These are phyloP conservation scores for Pestalotiopsis sp. DNA, from an alignment of 2,329 filamentous ascomycete species.

Conservation along the genomic window DNA sequence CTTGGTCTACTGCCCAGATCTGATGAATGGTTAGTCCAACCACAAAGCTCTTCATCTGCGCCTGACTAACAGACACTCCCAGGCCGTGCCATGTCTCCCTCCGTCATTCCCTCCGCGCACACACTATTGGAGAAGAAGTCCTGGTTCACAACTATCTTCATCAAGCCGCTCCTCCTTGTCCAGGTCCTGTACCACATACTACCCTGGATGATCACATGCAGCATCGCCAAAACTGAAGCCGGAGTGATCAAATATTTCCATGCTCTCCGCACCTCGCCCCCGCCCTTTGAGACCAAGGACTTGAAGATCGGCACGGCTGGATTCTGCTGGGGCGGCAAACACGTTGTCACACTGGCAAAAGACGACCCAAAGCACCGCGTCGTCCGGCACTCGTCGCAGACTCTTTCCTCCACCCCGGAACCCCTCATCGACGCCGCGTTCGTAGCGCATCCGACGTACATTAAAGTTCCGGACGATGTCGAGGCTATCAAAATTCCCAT, in stretches of 20 bases:
- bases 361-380: conserved; percentile 24
- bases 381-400: background rate
- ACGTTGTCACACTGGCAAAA: conserved; percentile 49
- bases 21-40: conserved; percentile 46
- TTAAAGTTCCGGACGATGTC: conserved; percentile 51
- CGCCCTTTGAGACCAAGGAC: background rate
- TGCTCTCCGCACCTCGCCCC: background rate
- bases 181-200: background rate
- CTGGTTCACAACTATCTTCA: background rate
- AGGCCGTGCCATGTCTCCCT: conserved; percentile 32
- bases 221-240: background rate
- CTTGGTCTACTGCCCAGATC: conserved; percentile 58
- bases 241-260: background rate
- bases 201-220: background rate
- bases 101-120: background rate
- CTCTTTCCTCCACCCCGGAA: background rate
- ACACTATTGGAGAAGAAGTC: background rate
- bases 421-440: conserved; percentile 55
- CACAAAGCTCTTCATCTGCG: conserved; percentile 1
- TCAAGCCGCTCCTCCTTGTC: background rate
- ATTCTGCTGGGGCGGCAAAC: conserved; percentile 67
- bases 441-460: conserved; percentile 53
- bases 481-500: conserved; percentile 46
- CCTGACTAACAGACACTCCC: conserved; percentile 20
- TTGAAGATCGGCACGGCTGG: conserved; percentile 53